Evolutionary conservation across 257 asterid species (phyloP).

Genomic region (Solanum tarijense): DNA sequence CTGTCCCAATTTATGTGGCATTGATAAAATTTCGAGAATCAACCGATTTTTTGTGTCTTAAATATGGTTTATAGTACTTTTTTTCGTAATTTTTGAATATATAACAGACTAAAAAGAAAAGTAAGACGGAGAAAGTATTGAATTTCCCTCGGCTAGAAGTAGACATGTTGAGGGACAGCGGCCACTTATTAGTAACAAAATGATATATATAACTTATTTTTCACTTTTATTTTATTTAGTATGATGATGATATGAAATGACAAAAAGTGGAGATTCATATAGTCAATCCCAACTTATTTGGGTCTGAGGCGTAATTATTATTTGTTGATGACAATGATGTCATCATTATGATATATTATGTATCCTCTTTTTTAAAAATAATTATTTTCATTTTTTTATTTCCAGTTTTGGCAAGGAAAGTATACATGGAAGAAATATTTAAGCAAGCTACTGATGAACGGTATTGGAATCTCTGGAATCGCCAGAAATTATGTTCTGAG

Average conservation of each 20-base stretch:
- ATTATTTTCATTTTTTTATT: not conserved
- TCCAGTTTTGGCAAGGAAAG: conserved; percentile 74
- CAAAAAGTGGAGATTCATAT: not conserved
- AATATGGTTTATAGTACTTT: not conserved
- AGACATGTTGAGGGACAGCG: not conserved
- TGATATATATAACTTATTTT: not conserved
- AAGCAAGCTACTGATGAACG: conserved; percentile 74
- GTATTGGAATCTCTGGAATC: conserved; percentile 89
- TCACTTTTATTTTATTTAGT: not conserved
- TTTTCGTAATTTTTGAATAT: not conserved
- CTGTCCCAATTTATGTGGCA: not conserved
- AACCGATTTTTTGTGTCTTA: not conserved
- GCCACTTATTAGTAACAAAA: not conserved
- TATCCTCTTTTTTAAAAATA: not conserved
- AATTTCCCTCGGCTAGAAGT: not conserved
- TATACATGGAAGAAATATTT: conserved; percentile 62
- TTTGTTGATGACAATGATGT: not conserved
- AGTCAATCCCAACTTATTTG: not conserved
- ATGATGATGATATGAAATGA: not conserved
- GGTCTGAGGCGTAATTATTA: not conserved
- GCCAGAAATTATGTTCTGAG: conserved; percentile 77
- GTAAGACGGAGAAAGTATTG: not conserved
- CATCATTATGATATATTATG: not conserved
- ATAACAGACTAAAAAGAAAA: not conserved
- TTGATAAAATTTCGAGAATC: not conserved